Base-by-base conservation (phyloP, 192 early-diverging fungal genomes). In the Cladochytrium replicatum region DNA sequence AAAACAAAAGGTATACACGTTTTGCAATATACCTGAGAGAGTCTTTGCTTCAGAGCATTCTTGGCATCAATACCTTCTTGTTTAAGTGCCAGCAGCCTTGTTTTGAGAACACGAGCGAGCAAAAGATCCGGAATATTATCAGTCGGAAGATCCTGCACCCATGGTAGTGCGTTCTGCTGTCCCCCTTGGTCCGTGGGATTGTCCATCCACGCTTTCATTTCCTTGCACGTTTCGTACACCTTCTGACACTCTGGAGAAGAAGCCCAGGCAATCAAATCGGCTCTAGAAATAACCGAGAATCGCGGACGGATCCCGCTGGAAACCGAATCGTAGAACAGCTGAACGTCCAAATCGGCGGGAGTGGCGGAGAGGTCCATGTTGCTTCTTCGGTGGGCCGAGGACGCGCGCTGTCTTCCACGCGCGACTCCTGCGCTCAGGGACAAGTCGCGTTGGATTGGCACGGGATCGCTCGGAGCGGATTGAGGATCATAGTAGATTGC, bases 31-130 rank as follows among this genome's bases (percentile, higher is more conserved):
- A 9, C 11, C 13, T n/a, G 24, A 49, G 29, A 17, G 26, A 47
- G 13, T n/a, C 26, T 2, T 52, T 50, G 51, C 42, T 55, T 41
- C 11, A 41, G 21, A 1, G 26, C 64, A 26, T 66, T 70, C 38
- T 54, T 63, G 0, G 39, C 29, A 17, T 73, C 74, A n/a, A 76
- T 60, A 19, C 63, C 64, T n/a, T 76, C 69, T 34, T 72, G 60
- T 38, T 70, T 71, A 17, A 72, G 52, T 11, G 48, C 24, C 25
- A 63, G 6, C 37, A 76, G 47, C 30, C 65, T 43, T 15, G n/a
- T 11, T 43, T 73, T 76, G 15, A 72, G 30, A 2, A 69, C 27
- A 24, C 53, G 49, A 4, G 74, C 74, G 28, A 76, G n/a, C 13
- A 64, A 13, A 3, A 34, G 15, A 29, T 75, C 66, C 2, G 69